Evolutionary conservation across 495 filamentous ascomycete genomes (phyloP), one percentile per base, ranked within the genome.

Genomic region (Recurvomyces mirabilis): DNA sequence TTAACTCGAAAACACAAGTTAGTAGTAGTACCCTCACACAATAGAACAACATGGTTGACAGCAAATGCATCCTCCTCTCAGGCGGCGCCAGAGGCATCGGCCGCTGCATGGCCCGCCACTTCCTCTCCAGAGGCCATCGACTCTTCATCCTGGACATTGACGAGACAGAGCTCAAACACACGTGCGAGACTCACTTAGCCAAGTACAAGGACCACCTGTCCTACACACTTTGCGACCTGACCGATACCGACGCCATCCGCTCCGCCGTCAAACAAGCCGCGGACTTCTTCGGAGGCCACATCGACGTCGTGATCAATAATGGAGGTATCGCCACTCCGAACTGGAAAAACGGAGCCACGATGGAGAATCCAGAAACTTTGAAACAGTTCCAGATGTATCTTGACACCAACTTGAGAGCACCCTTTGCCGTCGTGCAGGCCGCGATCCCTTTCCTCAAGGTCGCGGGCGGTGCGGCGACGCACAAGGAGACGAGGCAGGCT

Each of bases 111-210:
- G 26, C 26, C 7, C 26, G 26, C 26, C 26, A 29, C 26, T 29
- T 29, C n/a, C 26, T 29, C 26, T 29, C 26, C 7, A 12, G 37
- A 2, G 51, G 56, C 19, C 33, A 61, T 43, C 23, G 28, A 1
- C 43, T 61, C 44, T 46, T 47, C 47, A 47, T 54, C 32, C 33
- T 61, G 37, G 55, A 61, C 43, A 51, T 54, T 32, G 39, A 44
- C 21, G 33, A 21, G 20, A 44, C 49, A 11, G 48, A 53, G 20
- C 52, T 56, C 23, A 20, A 34, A 5, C 30, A 45, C 25, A 37
- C 42, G 5, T n/a, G 24, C 1, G 21, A 47, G 12, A 17, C 32
- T 14, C 34, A 54, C 24, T 32, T 41, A 3, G 33, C 39, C 21
- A 20, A 46, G 15, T 42, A 46, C 35, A 30, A 2, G 13, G 14